Conservation (phyloP, 306 rosid species). For the Malus asiatica region DNA sequence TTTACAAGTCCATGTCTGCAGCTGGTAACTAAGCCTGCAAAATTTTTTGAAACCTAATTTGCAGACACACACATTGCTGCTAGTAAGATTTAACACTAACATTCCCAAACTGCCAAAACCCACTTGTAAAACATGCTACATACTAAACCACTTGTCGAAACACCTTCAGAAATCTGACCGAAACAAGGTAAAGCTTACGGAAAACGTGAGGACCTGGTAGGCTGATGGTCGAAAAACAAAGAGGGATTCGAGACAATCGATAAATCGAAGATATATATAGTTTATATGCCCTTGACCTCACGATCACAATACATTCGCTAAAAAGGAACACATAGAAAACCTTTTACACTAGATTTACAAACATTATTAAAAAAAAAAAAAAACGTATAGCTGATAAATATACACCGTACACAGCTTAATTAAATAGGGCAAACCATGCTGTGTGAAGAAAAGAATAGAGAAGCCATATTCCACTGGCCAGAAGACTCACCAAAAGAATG, state of each 20-base stretch:
- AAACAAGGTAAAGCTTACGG: not conserved
- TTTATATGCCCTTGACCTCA: not conserved
- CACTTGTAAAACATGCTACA: not conserved
- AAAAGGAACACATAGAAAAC: constrained; percentile 16
- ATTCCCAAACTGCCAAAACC: too few relatives aligned
- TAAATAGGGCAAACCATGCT: constrained; percentile 17
- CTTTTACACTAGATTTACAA: constrained; percentile 35
- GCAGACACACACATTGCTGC: too few relatives aligned
- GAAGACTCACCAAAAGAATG: constrained; percentile 34
- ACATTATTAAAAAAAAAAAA: constrained; percentile 3
- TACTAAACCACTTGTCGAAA: not conserved
- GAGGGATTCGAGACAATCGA: too few relatives aligned
- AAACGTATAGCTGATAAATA: constrained; percentile 29
- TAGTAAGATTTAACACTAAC: too few relatives aligned
- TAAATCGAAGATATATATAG: not conserved
- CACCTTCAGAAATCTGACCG: not conserved
- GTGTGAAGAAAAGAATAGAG: constrained; percentile 30
- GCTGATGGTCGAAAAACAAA: not conserved
- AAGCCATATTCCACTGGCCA: constrained; percentile 37
- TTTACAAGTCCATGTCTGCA: not conserved
- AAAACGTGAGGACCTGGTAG: not conserved
- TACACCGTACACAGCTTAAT: constrained; percentile 25
- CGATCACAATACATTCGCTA: constrained; percentile 6
- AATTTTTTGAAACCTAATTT: too few relatives aligned
- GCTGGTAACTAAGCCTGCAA: not conserved